Percentiles rank a stretch among this genome's conserved stretches.
Conservation (phyloP, 352 stramenopile genomes). For the Globisporangium nagaii region DNA sequence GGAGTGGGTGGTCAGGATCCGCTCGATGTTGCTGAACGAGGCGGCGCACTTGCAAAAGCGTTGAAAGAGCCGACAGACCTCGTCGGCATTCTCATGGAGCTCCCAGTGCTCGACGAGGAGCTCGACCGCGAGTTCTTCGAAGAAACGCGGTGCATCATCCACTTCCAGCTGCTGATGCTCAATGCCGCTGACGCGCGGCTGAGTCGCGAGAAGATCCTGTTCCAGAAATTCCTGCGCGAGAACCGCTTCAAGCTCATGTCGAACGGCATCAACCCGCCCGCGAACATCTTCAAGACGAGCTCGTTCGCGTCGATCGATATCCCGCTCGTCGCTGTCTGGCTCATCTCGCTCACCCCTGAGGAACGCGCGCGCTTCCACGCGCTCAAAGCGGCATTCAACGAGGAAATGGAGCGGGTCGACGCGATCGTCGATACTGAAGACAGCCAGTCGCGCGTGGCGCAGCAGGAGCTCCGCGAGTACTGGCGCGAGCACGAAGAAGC, state of each 20-base stretch:
- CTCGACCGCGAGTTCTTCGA: conserved; percentile 81
- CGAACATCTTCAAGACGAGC: conserved; percentile 86
- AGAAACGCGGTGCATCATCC: conserved; percentile 88
- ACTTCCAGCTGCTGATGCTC: conserved; percentile 89
- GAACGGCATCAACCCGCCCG: conserved; percentile 88
- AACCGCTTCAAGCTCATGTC: conserved; percentile 93
- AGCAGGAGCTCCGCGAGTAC: conserved; percentile 42
- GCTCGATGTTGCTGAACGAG: conserved; percentile 10
- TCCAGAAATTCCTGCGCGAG: conserved; percentile 92
- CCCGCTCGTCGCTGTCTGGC: conserved; percentile 85
- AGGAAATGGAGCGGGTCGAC: conserved; percentile 78
- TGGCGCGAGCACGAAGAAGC: conserved; percentile 62
- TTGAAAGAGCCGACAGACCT: conserved; percentile 32
- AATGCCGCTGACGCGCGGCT: conserved; percentile 84
- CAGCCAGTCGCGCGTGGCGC: conserved; percentile 32
- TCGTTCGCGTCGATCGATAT: conserved; percentile 90
- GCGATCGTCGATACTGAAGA: conserved; percentile 76
- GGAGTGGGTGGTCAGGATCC: neutral
- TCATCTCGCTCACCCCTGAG: conserved; percentile 80
- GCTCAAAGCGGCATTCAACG: conserved; percentile 84
- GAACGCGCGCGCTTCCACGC: conserved; percentile 84
- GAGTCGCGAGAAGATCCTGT: conserved; percentile 87
- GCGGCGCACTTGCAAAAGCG: neutral
- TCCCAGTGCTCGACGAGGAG: conserved; percentile 67
- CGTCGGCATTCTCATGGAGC: conserved; percentile 49